phyloP scores from a whole-genome alignment of 805 yeast species.

The Metschnikowia borealis region DNA sequence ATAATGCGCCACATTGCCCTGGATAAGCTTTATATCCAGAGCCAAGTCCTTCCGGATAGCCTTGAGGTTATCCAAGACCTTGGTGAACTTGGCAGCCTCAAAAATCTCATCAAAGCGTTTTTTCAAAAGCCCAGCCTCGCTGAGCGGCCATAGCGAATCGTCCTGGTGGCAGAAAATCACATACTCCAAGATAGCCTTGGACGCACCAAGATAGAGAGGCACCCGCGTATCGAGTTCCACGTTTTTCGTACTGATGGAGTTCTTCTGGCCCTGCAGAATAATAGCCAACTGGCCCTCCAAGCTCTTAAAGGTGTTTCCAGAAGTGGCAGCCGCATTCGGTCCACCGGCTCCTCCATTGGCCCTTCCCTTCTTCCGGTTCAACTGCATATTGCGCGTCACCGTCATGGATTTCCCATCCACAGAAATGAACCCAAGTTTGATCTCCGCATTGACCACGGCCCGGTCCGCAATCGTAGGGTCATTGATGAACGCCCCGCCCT shows the following conservation, averaged over 20 bases:
- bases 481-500: constrained; percentile 93
- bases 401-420: constrained; percentile 76
- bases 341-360: not conserved
- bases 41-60: constrained; percentile 71
- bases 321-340: constrained; percentile 19
- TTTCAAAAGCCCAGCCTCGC: constrained; percentile 85
- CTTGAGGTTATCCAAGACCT: constrained; percentile 79
- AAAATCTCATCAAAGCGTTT: constrained; percentile 95
- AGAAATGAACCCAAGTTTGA: constrained; percentile 78
- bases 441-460: constrained; percentile 80
- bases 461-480: constrained; percentile 83
- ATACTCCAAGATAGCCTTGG: constrained; percentile 80
- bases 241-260: constrained; percentile 74
- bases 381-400: constrained; percentile 79
- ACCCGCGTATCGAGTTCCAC: constrained; percentile 79
- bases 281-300: constrained; percentile 83
- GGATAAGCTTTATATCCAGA: constrained; percentile 67
- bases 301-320: constrained; percentile 68
- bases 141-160: constrained; percentile 92
- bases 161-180: constrained; percentile 98
- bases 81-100: constrained; percentile 90
- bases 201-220: constrained; percentile 82
- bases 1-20: constrained; percentile 75
- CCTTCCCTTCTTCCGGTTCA: constrained; percentile 50
- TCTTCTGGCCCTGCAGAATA: constrained; percentile 60